Evolutionary conservation across 306 rosid species (phyloP).

Genomic region (Rubus idaeus): DNA sequence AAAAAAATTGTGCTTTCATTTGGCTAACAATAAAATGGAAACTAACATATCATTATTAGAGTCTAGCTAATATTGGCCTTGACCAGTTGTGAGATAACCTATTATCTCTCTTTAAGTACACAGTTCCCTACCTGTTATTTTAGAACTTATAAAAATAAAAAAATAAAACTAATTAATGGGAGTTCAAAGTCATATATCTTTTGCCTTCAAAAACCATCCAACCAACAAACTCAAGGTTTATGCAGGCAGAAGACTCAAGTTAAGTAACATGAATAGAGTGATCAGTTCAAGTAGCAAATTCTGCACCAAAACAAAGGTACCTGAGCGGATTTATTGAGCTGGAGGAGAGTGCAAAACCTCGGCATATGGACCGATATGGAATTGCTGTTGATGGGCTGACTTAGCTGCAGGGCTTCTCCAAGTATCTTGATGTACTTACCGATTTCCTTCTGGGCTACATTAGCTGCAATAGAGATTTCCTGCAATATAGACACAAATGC

Average conservation of each 20-base stretch:
- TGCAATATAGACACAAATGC: constrained; percentile 35
- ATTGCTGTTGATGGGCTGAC: constrained; percentile 97
- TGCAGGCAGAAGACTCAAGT: not conserved
- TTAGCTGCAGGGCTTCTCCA: constrained; percentile 91
- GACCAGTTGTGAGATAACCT: not conserved
- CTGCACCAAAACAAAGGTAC: constrained; percentile 35
- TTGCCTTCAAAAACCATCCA: not conserved
- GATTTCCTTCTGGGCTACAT: constrained; percentile 90
- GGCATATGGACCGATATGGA: constrained; percentile 97
- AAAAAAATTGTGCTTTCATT: too few relatives aligned
- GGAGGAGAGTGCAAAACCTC: constrained; percentile 93
- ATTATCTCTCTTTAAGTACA: not conserved
- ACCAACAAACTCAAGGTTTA: not conserved
- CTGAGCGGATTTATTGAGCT: constrained; percentile 98
- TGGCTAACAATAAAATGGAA: not conserved
- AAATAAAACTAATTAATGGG: not conserved
- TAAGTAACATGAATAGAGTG: constrained; percentile 6
- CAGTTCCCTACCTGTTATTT: not conserved
- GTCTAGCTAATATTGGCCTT: not conserved
- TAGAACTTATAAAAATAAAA: not conserved
- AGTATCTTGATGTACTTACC: constrained; percentile 97
- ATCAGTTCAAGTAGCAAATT: constrained; percentile 14
- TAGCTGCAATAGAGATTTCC: constrained; percentile 97
- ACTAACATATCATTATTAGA: not conserved
- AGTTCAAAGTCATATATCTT: not conserved